These are phyloP conservation scores for Flaveria linearis DNA, from an alignment of 129 eudicot genomes.

Conservation along the genomic window DNA sequence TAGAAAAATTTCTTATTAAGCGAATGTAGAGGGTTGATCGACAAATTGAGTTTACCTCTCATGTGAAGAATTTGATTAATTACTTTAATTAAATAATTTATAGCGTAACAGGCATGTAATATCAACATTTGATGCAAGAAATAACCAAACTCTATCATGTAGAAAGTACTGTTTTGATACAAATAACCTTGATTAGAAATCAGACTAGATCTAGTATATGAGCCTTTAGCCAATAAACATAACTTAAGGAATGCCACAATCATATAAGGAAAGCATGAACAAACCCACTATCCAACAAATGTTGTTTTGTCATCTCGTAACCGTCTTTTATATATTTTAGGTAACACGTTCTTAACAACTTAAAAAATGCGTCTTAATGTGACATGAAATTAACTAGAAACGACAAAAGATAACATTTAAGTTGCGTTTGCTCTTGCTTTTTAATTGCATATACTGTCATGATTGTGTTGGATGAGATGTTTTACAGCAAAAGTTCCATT, in stretches of 20 bases:
- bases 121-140: too few relatives aligned
- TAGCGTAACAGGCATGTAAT: too few relatives aligned
- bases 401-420: neutral
- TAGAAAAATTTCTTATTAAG: too few relatives aligned
- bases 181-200: too few relatives aligned
- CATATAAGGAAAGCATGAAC: neutral
- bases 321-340: slow-evolving; percentile 1
- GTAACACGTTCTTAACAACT: slow-evolving; percentile 6
- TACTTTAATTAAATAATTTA: too few relatives aligned
- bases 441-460: slow-evolving; percentile 5
- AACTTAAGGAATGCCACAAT: neutral
- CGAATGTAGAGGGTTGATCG: too few relatives aligned
- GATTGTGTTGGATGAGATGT: slow-evolving; percentile 16
- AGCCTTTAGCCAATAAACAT: too few relatives aligned
- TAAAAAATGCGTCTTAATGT: neutral
- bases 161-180: too few relatives aligned
- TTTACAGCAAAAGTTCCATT: slow-evolving; percentile 27
- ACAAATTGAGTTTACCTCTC: too few relatives aligned
- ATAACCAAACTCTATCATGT: too few relatives aligned
- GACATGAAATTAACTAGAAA: neutral
- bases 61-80: too few relatives aligned
- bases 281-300: neutral
- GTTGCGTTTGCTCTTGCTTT: slow-evolving; percentile 15
- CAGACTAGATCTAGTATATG: neutral
- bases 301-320: slow-evolving; percentile 11